These are phyloP conservation scores for Cyamopsis tetragonoloba DNA, from an alignment of 306 rosid species.

Conservation along the genomic window DNA sequence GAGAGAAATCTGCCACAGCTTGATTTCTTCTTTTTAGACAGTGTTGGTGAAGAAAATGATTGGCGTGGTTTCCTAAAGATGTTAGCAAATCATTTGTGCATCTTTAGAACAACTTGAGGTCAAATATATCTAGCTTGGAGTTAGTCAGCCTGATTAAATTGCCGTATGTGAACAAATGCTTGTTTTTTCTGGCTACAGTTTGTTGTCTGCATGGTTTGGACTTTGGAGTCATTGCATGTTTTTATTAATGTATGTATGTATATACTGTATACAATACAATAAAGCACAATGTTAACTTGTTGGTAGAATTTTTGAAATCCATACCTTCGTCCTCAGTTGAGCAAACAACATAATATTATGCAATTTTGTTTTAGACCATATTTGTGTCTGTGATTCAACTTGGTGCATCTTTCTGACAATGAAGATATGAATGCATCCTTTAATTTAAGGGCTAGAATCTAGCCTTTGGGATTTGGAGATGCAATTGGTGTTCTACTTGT, in stretches of 20 bases:
- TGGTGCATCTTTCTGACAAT: background rate
- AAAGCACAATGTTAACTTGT: conserved; percentile 5
- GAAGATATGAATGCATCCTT: conserved; percentile 7
- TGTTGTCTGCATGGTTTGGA: background rate
- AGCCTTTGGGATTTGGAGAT: background rate
- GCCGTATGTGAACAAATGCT: conserved; percentile 12
- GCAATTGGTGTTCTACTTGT: background rate
- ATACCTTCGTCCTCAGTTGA: background rate
- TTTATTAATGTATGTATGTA: background rate
- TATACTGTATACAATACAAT: background rate
- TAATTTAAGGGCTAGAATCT: background rate
- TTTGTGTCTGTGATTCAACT: background rate
- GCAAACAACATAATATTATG: background rate
- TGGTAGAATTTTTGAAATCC: background rate
- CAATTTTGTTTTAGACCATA: background rate
- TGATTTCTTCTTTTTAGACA: conserved; percentile 22
- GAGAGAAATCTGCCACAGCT: conserved; percentile 35
- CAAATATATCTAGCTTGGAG: conserved; percentile 20
- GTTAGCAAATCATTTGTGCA: background rate
- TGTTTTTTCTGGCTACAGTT: background rate
- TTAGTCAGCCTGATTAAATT: background rate
- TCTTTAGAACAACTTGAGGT: background rate
- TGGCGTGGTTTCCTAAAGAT: background rate
- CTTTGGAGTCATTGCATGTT: conserved; percentile 5
- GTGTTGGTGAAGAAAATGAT: conserved; percentile 22